Evolutionary conservation across 352 stramenopile species (phyloP).

Genomic region (Saprolegnia diclina): DNA sequence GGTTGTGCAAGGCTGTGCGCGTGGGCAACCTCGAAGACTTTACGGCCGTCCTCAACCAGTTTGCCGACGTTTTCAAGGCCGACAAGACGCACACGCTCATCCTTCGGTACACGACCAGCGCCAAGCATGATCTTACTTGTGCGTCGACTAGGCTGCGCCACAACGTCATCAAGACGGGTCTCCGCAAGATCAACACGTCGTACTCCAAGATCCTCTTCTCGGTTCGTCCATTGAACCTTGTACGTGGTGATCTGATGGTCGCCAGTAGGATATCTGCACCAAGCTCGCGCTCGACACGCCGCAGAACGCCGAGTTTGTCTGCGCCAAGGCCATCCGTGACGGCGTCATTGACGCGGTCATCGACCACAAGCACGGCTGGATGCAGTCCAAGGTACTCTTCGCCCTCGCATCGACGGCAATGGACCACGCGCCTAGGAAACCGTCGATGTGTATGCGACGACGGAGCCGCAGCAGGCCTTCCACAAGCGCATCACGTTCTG

Average conservation of each 20-base stretch:
- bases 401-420: no score
- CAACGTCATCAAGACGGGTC: slow-evolving; percentile 98
- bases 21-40: slow-evolving; percentile 95
- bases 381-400: slow-evolving; percentile 67
- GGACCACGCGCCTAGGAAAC: no score
- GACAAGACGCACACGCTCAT: slow-evolving; percentile 97
- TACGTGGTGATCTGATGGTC: not conserved
- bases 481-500: slow-evolving; percentile 97
- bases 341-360: slow-evolving; percentile 98
- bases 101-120: slow-evolving; percentile 55
- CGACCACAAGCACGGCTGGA: slow-evolving; percentile 92
- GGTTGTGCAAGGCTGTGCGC: slow-evolving; percentile 82
- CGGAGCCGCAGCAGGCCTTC: slow-evolving; percentile 93
- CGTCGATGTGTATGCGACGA: slow-evolving; percentile 87
- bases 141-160: slow-evolving; percentile 93
- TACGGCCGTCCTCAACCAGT: slow-evolving; percentile 81
- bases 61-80: slow-evolving; percentile 81
- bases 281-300: slow-evolving; percentile 91
- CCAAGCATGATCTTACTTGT: not conserved
- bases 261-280: slow-evolving; percentile 85
- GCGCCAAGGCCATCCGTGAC: slow-evolving; percentile 97
- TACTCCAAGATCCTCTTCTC: slow-evolving; percentile 88
- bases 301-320: slow-evolving; percentile 95
- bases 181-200: slow-evolving; percentile 95
- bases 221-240: not conserved